Conservation (phyloP, 129 eudicot species). For the Artemisia tridentata region DNA sequence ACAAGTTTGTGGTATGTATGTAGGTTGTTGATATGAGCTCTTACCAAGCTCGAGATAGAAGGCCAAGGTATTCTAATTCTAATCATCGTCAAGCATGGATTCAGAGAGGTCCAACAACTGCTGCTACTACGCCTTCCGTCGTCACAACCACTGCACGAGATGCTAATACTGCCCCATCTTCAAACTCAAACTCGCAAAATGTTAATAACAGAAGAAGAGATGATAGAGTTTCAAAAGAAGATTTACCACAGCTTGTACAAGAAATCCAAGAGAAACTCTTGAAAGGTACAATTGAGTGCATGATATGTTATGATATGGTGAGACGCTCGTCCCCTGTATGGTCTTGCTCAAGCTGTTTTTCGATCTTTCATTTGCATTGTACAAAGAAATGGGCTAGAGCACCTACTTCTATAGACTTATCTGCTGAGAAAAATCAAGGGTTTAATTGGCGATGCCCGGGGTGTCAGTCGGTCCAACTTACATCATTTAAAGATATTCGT, state of each 20-base stretch:
- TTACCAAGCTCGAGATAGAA: too few relatives aligned
- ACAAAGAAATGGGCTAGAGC: slow-evolving; percentile 96
- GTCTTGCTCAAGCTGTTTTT: slow-evolving; percentile 86
- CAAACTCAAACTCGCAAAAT: too few relatives aligned
- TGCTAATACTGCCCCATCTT: neutral
- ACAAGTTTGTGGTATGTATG: too few relatives aligned
- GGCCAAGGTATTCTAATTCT: too few relatives aligned
- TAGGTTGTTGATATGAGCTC: too few relatives aligned
- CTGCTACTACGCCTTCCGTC: too few relatives aligned
- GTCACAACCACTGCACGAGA: too few relatives aligned
- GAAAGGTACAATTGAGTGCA: slow-evolving; percentile 77
- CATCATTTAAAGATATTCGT: slow-evolving; percentile 66
- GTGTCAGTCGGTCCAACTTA: slow-evolving; percentile 88
- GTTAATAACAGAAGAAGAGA: slow-evolving; percentile 32
- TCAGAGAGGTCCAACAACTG: too few relatives aligned
- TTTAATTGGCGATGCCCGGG: slow-evolving; percentile 97
- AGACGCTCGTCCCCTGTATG: slow-evolving; percentile 80
- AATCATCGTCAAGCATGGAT: too few relatives aligned
- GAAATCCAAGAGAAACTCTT: slow-evolving; percentile 83
- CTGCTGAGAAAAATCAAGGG: slow-evolving; percentile 83
- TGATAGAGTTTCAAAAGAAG: slow-evolving; percentile 23
- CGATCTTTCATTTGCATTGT: slow-evolving; percentile 78
- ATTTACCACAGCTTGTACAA: slow-evolving; percentile 77
- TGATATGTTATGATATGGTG: slow-evolving; percentile 96
- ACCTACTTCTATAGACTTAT: slow-evolving; percentile 73